A percentile compares a stretch with the other conserved stretches of the same genome.
These are phyloP conservation scores for Boletus vinaceobasis DNA, from an alignment of 768 basidiomycete genomes.

Conservation along the genomic window DNA sequence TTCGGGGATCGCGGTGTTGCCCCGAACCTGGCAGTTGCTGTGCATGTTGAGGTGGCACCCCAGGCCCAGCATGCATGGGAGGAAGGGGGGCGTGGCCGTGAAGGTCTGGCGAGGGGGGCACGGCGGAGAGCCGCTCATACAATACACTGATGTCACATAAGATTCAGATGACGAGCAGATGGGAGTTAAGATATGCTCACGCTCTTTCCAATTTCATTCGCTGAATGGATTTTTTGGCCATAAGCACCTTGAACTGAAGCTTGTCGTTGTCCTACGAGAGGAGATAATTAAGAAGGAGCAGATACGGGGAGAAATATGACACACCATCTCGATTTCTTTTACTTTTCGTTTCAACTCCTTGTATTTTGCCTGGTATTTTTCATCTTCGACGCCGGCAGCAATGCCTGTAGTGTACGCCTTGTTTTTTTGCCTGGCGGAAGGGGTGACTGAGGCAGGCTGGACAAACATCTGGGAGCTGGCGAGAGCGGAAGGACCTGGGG, in stretches of 20 bases:
- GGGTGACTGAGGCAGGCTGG: conserved; percentile 26
- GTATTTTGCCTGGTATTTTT: conserved; percentile 85
- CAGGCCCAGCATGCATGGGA: conserved; percentile 33
- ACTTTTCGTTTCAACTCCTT: conserved; percentile 86
- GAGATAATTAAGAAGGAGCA: conserved; percentile 4
- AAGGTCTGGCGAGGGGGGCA: conserved; percentile 54
- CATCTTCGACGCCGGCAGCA: conserved; percentile 77
- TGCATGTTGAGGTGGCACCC: conserved; percentile 34
- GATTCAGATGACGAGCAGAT: conserved; percentile 16
- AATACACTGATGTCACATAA: conserved; percentile 51
- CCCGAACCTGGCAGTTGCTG: conserved; percentile 17
- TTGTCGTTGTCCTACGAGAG: conserved; percentile 78
- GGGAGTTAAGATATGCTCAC: conserved; percentile 46
- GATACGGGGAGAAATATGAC: conserved; percentile 27
- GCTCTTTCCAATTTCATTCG: conserved; percentile 86
- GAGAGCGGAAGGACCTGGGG: conserved; percentile 49
- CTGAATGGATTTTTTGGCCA: conserved; percentile 79
- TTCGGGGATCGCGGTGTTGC: conserved; percentile 38
- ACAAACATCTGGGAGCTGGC: conserved; percentile 36
- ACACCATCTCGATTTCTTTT: conserved; percentile 77
- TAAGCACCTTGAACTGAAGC: conserved; percentile 74
- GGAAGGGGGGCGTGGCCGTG: conserved; percentile 39
- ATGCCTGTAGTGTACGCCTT: conserved; percentile 55
- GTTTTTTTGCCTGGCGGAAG: conserved; percentile 46
- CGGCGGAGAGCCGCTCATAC: conserved; percentile 70